Conservation (phyloP, 495 filamentous ascomycete genomes). For the Rhizodiscina lignyota region DNA sequence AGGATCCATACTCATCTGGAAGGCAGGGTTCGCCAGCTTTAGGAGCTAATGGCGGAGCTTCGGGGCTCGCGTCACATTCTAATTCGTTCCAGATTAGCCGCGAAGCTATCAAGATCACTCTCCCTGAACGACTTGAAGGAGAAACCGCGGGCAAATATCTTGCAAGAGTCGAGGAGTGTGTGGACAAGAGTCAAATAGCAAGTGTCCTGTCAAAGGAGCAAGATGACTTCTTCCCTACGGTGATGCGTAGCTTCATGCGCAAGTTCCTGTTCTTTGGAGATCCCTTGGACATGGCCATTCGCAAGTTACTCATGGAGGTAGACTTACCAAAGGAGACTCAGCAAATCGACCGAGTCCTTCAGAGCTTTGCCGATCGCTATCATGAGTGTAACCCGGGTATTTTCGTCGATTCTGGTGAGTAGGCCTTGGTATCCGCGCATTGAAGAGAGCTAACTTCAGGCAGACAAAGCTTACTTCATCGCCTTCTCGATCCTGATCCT, state of each 20-base stretch:
- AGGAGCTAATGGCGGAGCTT: constrained; percentile 27
- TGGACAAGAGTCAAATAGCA: constrained; percentile 64
- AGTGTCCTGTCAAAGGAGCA: constrained; percentile 66
- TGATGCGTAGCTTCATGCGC: constrained; percentile 85
- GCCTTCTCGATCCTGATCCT: constrained; percentile 92
- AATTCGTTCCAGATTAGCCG: constrained; percentile 51
- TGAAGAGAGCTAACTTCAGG: constrained; percentile 8
- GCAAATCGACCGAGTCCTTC: constrained; percentile 87
- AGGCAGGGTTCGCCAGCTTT: constrained; percentile 45
- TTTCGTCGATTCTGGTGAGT: constrained; percentile 58
- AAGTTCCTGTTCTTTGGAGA: constrained; percentile 88
- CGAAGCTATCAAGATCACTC: constrained; percentile 36
- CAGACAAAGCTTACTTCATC: constrained; percentile 91
- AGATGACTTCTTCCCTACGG: constrained; percentile 67
- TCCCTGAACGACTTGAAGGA: constrained; percentile 69
- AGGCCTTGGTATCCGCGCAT: background rate
- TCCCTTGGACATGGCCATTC: constrained; percentile 92
- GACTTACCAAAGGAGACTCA: constrained; percentile 95
- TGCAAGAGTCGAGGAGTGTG: constrained; percentile 56
- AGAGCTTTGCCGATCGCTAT: constrained; percentile 91
- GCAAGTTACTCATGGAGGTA: constrained; percentile 91
- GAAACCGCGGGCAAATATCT: constrained; percentile 87
- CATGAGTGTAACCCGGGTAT: constrained; percentile 98
- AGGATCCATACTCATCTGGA: background rate
- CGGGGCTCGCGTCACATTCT: constrained; percentile 51